Evolutionary conservation across 1,139 yeast genomes (phyloP).

Genomic region (Saccharomyces hybrid): DNA sequence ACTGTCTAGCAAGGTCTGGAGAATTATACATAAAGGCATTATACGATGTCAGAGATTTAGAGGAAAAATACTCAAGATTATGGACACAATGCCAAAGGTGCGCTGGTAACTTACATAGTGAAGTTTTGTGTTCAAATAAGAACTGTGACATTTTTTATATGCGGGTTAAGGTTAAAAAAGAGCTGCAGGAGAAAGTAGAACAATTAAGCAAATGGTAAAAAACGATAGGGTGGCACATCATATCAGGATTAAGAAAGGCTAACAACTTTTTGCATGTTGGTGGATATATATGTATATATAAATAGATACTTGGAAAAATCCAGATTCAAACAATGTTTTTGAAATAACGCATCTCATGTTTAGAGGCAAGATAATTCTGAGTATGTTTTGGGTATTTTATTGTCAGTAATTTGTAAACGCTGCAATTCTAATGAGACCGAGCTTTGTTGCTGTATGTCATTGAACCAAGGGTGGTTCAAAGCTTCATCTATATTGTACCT

Average conservation of each 20-base stretch:
- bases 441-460: conserved; percentile 8
- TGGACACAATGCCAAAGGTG: conserved; percentile 99
- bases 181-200: conserved; percentile 56
- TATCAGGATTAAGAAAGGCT: not conserved
- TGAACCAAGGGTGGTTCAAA: conserved; percentile 53
- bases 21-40: conserved; percentile 72
- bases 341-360: not conserved
- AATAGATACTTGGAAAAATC: not conserved
- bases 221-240: not conserved
- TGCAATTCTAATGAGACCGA: conserved; percentile 14
- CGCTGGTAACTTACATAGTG: conserved; percentile 93
- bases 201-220: conserved; percentile 58
- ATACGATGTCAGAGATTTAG: conserved; percentile 71
- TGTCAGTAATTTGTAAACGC: conserved; percentile 21
- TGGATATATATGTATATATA: not conserved
- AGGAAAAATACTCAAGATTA: conserved; percentile 73
- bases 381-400: conserved; percentile 28
- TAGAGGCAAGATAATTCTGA: conserved; percentile 25
- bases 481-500: conserved; percentile 49
- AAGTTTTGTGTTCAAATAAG: conserved; percentile 87
- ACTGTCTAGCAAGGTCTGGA: conserved; percentile 70
- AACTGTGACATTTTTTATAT: conserved; percentile 97
- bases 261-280: not conserved
- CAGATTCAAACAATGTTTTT: not conserved
- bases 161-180: conserved; percentile 94